Percentiles rank a stretch among this genome's conserved stretches.
phyloP scores from a whole-genome alignment of 2,329 filamentous ascomycete species.

The Aspergillus sp. region DNA sequence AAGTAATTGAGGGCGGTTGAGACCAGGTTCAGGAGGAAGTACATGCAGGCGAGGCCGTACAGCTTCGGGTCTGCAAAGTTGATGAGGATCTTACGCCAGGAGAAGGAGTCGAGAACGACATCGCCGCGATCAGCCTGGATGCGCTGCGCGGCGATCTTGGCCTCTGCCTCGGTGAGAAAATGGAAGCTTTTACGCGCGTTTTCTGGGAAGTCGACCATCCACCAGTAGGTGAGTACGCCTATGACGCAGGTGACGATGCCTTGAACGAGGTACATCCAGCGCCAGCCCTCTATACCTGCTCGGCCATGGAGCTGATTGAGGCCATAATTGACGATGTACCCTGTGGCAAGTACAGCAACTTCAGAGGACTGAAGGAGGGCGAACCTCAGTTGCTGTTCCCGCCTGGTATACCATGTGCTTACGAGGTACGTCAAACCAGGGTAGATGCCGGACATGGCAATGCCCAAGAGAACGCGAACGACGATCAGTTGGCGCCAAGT shows the following conservation, averaged over 20 bases:
- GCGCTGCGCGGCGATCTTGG: slow-evolving; percentile 58
- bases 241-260: slow-evolving; percentile 64
- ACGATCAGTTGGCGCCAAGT: slow-evolving; percentile 73
- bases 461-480: slow-evolving; percentile 67
- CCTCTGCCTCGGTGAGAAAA: slow-evolving; percentile 63
- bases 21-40: slow-evolving; percentile 70
- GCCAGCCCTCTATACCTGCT: slow-evolving; percentile 64
- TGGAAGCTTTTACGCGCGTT: slow-evolving; percentile 59
- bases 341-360: slow-evolving; percentile 68
- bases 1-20: slow-evolving; percentile 70
- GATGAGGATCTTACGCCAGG: slow-evolving; percentile 58
- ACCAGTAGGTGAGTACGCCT: slow-evolving; percentile 67
- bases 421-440: slow-evolving; percentile 51
- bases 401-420: slow-evolving; percentile 65
- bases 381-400: slow-evolving; percentile 68
- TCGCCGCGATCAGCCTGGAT: slow-evolving; percentile 67
- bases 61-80: slow-evolving; percentile 66
- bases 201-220: slow-evolving; percentile 73
- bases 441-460: slow-evolving; percentile 59
- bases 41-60: slow-evolving; percentile 67
- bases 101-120: slow-evolving; percentile 60
- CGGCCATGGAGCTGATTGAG: slow-evolving; percentile 66
- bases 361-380: slow-evolving; percentile 68
- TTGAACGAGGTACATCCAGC: slow-evolving; percentile 72
- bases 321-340: slow-evolving; percentile 69